phyloP scores from a whole-genome alignment of 805 yeast genomes.

The Dipodascus albidus region DNA sequence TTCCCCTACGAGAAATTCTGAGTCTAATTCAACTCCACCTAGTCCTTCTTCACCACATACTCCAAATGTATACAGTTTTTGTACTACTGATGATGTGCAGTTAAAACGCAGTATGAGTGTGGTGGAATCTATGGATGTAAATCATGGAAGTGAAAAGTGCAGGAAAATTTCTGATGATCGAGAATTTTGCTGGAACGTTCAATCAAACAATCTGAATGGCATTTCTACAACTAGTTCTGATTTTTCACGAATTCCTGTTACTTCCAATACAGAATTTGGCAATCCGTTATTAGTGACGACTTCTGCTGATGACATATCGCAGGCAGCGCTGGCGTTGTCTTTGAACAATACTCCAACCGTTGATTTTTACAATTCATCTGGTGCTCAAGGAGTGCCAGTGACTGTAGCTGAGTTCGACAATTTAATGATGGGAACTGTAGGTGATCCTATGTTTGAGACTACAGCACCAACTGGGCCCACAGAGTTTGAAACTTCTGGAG shows the following conservation, averaged over 20 bases:
- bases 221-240: background rate
- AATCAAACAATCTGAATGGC: background rate
- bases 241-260: background rate
- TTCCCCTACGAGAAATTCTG: background rate
- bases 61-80: background rate
- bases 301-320: background rate
- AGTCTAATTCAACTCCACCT: background rate
- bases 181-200: background rate
- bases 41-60: constrained; percentile 1
- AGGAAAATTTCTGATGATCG: background rate
- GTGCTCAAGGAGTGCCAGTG: background rate
- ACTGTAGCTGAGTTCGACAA: background rate
- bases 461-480: background rate
- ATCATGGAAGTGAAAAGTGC: background rate
- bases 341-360: background rate
- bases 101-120: background rate
- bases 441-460: background rate
- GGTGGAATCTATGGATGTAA: background rate
- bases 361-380: background rate
- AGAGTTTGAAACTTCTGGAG: background rate
- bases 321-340: background rate
- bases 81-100: background rate
- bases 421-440: background rate
- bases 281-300: background rate
- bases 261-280: background rate